Evolutionary conservation across 495 filamentous ascomycete genomes (phyloP), one percentile per base, ranked within the genome.

Genomic region (Penicillium cinerascens): DNA sequence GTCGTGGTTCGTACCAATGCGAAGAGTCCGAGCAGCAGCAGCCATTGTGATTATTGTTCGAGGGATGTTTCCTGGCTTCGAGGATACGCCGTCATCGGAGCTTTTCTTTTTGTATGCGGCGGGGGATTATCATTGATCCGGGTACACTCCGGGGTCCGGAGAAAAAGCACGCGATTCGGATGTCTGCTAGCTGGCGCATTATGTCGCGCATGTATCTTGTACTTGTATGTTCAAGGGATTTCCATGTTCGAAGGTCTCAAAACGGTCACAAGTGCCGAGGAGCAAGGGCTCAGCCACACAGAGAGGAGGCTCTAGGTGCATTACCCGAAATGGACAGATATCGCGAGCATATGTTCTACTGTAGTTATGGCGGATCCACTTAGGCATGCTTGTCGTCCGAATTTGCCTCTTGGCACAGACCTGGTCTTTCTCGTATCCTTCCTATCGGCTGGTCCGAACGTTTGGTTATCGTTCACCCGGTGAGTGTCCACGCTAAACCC

Each of bases 11-110:
- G 54, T 61, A 80, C 77, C 80, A 73, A 83, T 83, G 56, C 80
- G 76, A 55, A 83, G 75, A 51, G 80, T 77, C 56, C 78, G 70
- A 56, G 68, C 65, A 73, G 79, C 79, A 65, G 71, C 80, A 70
- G 72, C 72, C 72, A 75, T 75, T 39, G 54, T 60, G 65, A 64
- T 51, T 18, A 13, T 61, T 61, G 23, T 61, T 53, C 42, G 25
- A 57, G 52, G 47, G 52, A 50, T 59, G 47, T 52, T 54, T 66
- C 54, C 49, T 66, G 44, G 46, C 48, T 42, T 58, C 54, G 20
- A 59, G 22, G 10, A 56, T 54, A 59, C 57, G 63, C 64, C 66
- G 66, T 69, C 65, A 64, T 69, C 66, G 66, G 66, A 65, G 64
- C 54, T 55, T 57, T 60, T 25, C 48, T 15, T 64, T 66, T 66